These are phyloP conservation scores for Aspergillus fijiensis DNA, from an alignment of 2,329 filamentous ascomycete genomes.

Conservation along the genomic window DNA sequence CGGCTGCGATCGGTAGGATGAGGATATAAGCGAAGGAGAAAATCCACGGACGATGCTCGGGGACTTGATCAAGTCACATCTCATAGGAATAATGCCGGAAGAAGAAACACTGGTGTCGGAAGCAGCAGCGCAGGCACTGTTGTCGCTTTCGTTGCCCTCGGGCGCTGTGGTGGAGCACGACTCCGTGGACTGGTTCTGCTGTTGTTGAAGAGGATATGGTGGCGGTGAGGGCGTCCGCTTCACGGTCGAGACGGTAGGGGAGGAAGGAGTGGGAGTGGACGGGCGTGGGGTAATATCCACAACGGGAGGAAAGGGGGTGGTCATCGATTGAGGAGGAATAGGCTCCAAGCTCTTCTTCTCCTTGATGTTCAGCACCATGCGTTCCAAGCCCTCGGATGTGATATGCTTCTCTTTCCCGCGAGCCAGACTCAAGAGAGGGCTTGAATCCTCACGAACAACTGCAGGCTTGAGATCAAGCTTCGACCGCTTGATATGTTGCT, in stretches of 20 bases:
- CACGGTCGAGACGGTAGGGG: conserved; percentile 31
- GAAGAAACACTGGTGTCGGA: conserved; percentile 65
- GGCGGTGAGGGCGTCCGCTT: conserved; percentile 38
- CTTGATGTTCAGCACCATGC: conserved; percentile 90
- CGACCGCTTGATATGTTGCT: conserved; percentile 58
- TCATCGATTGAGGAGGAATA: conserved; percentile 46
- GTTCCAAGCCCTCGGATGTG: conserved; percentile 87
- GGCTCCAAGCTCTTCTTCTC: conserved; percentile 71
- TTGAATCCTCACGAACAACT: conserved; percentile 52
- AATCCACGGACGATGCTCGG: conserved; percentile 83
- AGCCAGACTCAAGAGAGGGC: conserved; percentile 59
- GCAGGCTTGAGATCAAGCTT: conserved; percentile 63
- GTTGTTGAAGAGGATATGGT: conserved; percentile 27
- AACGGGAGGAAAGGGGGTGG: conserved; percentile 39
- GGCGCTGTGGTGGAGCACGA: conserved; percentile 60
- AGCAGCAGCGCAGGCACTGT: conserved; percentile 42
- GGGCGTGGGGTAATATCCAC: conserved; percentile 47
- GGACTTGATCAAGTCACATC: conserved; percentile 53
- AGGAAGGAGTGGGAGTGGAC: conserved; percentile 40
- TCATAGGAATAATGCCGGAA: conserved; percentile 41
- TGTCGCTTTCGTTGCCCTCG: conserved; percentile 48
- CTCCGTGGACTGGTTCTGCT: conserved; percentile 51
- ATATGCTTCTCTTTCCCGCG: conserved; percentile 81
- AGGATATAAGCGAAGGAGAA: conserved; percentile 71
- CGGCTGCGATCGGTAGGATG: conserved; percentile 63